Conservation (phyloP, 208 protist genomes). For the Wallacemonas collosoma region DNA sequence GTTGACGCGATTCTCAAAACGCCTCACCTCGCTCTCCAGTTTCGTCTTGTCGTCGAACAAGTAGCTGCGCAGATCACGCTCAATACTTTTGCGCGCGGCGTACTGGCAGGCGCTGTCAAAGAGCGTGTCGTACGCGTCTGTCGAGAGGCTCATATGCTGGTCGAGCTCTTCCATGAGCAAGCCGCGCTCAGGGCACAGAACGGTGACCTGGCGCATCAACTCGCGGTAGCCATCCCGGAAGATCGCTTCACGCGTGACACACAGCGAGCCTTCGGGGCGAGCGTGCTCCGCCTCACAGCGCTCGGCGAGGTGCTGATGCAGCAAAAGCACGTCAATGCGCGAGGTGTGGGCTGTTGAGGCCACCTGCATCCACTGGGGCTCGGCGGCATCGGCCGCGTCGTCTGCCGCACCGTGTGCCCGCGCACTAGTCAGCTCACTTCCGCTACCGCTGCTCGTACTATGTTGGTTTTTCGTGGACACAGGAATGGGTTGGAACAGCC, state of each 20-base stretch:
- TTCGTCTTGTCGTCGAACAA: conserved; percentile 64
- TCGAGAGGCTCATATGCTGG: conserved; percentile 63
- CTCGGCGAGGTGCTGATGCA: conserved; percentile 73
- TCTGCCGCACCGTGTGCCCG: background rate
- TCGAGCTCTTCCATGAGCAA: conserved; percentile 72
- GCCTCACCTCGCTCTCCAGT: conserved; percentile 84
- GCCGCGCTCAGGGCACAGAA: conserved; percentile 86
- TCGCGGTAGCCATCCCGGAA: conserved; percentile 79
- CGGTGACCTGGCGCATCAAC: conserved; percentile 85
- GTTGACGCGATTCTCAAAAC: conserved; percentile 85
- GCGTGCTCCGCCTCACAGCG: conserved; percentile 67
- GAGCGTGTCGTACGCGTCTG: conserved; percentile 82
- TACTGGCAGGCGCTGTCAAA: conserved; percentile 88
- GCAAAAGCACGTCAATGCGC: conserved; percentile 68
- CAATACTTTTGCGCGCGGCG: conserved; percentile 86
- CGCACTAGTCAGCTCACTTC: too few relatives aligned
- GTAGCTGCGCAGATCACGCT: conserved; percentile 71
- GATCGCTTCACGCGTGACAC: conserved; percentile 74
- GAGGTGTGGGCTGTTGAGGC: conserved; percentile 56
- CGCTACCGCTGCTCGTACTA: too few relatives aligned
- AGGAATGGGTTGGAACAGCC: conserved; percentile 39
- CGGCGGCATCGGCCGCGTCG: conserved; percentile 1
- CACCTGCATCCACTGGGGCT: conserved; percentile 52
- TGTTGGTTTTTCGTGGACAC: conserved; percentile 10
- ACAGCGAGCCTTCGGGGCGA: conserved; percentile 63